Base-by-base conservation (phyloP, 2,329 filamentous ascomycete genomes). In the Fusarium sp. region DNA sequence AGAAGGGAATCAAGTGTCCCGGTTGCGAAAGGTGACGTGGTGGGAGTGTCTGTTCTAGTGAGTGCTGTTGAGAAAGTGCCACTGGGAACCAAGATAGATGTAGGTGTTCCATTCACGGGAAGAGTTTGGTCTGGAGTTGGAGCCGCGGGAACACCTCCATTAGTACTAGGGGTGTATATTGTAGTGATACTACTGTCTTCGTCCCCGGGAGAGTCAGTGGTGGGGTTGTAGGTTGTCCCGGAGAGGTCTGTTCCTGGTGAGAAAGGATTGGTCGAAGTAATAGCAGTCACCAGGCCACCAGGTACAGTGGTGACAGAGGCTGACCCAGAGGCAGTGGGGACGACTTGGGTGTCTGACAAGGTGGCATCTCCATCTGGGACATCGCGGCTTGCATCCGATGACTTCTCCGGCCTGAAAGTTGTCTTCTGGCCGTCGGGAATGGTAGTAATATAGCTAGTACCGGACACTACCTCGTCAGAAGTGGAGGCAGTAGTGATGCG, bases 161-260 rank as follows among this genome's bases (percentile, higher is more conserved):
- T 10, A 3, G 22, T 31, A 50, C 28, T 24, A 10, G 10, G 7
- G 22, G 3, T 10, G 3, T 8, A 0, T 31, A 13, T 50, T 18
- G 22, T 16, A 50, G 5, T 50, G 15, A 2, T 18, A 7, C 28
- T 31, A 28, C 8, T 31, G 5, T 13, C 45, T 4, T 18, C 30
- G 8, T 8, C 22, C 3, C 45, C 45, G 5, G 4, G 15, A n/a
- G 30, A 13, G 3, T 13, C 20, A 9, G 45, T 50, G 30, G 1
- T 31, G 1, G 11, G 5, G 10, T 4, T 2, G 0, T 31, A 4
- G 14, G 2, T 0, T 14, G 22, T 24, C 15, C n/a, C 28, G 0
- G 22, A 24, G 15, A 50, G 28, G 0, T 50, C 45, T 14, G 45
- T 50, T 20, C 45, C 45, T 20, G 45, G 22, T 0, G 22, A 6